Base-by-base conservation (phyloP, 179 eudicot genomes). In the Kewa caespitosa region DNA sequence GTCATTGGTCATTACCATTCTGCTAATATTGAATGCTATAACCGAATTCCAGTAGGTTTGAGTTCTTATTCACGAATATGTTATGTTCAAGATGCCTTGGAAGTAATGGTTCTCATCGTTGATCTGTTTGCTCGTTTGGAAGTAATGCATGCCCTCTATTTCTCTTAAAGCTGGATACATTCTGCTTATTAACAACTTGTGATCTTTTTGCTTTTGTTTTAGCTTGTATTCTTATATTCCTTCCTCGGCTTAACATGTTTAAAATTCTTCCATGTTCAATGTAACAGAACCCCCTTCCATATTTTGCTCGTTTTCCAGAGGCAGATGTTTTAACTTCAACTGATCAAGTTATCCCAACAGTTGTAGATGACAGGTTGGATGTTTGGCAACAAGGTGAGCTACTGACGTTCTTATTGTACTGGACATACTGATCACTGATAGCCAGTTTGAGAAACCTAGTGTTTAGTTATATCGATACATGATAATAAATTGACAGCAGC, bases 301-400 rank as follows among this genome's bases (percentile, higher is more conserved):
- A 92, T 91, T 80, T 95, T 79, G 89, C 92, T 69, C 97, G 95
- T 78, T 95, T 86, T 81, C 97, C 99, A 69, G 97, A 95, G 86
- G 99, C 99, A 63, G 99, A 95, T 80, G 87, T 95, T 62, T 83
- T 95, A 79, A 95, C 97, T 77, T 95, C 99, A 42, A 91, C 91
- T 62, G 99, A 95, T 87, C 91, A 87, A 91, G 91, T 92, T 82
- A 80, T 85, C 59, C 97, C 97, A 50, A 92, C 99, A 76, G 93
- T 91, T 55, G 77, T 84, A 48, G 99, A 93, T 86, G 99, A 95
- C 88, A 86, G 89, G 25, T 83, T 95, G 92, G 99, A 93, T 67
- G 70, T 84, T 76, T 95, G 99, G 99, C 85, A 89, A 77, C 84
- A 81, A 95, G 95, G 97, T 95, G 75, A 78, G 85, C 60, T 46